These are phyloP conservation scores for Fusarium nurragi DNA, from an alignment of 2,329 filamentous ascomycete species.

Conservation along the genomic window DNA sequence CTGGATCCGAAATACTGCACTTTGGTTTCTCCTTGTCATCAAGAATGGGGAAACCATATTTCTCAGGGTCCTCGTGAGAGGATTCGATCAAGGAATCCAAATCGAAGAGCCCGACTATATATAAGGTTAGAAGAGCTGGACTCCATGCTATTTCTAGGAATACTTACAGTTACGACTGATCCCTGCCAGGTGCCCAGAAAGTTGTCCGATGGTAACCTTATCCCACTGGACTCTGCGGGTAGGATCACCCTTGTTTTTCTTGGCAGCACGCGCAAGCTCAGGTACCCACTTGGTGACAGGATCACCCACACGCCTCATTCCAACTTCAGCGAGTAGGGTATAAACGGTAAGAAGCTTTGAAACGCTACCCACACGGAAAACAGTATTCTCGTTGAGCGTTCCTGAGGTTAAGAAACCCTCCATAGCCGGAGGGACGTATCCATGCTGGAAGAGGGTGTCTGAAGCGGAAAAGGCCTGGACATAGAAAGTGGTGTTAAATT, in stretches of 20 bases:
- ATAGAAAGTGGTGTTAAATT: slow-evolving; percentile 7
- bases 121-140: background rate
- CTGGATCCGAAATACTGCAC: background rate
- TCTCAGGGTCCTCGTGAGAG: background rate
- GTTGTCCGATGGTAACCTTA: slow-evolving; percentile 1
- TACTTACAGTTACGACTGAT: background rate
- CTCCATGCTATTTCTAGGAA: fast-evolving
- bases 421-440: slow-evolving; percentile 4
- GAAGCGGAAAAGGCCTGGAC: slow-evolving; percentile 12
- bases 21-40: background rate
- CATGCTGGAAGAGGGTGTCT: background rate
- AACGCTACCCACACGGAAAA: slow-evolving; percentile 13
- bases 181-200: slow-evolving; percentile 1
- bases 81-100: background rate
- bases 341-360: slow-evolving; percentile 10
- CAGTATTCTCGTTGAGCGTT: background rate
- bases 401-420: slow-evolving; percentile 5
- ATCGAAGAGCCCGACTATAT: background rate
- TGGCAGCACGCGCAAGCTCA: background rate
- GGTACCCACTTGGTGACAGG: slow-evolving; percentile 15
- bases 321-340: background rate
- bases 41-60: background rate
- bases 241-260: background rate
- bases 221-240: background rate
- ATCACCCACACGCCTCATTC: slow-evolving; percentile 4